These are phyloP conservation scores for Taphrina confusa DNA, from an alignment of 1,139 yeast genomes.

Conservation along the genomic window DNA sequence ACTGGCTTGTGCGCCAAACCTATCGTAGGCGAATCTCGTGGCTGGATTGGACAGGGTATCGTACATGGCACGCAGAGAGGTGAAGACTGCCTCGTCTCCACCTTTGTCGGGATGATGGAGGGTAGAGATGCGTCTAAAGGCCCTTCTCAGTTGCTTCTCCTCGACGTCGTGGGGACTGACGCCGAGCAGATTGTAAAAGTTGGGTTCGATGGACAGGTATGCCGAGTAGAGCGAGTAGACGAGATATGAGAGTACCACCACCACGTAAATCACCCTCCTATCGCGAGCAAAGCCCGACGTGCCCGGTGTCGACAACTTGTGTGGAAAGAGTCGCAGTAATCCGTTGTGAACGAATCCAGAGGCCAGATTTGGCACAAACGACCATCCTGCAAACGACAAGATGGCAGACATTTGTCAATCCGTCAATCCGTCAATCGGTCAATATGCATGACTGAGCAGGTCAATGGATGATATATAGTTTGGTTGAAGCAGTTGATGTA, in stretches of 20 bases:
- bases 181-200: slow-evolving; percentile 40
- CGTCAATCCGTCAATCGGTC: no score
- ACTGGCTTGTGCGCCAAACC: slow-evolving; percentile 43
- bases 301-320: slow-evolving; percentile 7
- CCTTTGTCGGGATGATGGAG: slow-evolving; percentile 48
- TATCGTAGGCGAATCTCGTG: slow-evolving; percentile 46
- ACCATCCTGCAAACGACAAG: slow-evolving; percentile 23
- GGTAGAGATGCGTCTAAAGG: slow-evolving; percentile 43
- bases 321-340: slow-evolving; percentile 6
- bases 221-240: slow-evolving; percentile 22
- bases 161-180: slow-evolving; percentile 36
- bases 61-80: slow-evolving; percentile 43
- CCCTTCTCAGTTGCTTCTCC: slow-evolving; percentile 39
- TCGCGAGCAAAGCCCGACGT: slow-evolving; percentile 19
- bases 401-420: slow-evolving; percentile 1
- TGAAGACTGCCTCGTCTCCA: slow-evolving; percentile 41
- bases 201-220: not conserved
- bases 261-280: slow-evolving; percentile 21
- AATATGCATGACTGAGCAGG: no score
- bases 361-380: slow-evolving; percentile 36
- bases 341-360: slow-evolving; percentile 29
- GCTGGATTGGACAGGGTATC: slow-evolving; percentile 44
- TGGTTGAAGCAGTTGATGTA: no score
- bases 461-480: no score
- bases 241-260: slow-evolving; percentile 26